Evolutionary conservation across 2,329 filamentous ascomycete genomes (phyloP).

Genomic region (Apiospora hydei): DNA sequence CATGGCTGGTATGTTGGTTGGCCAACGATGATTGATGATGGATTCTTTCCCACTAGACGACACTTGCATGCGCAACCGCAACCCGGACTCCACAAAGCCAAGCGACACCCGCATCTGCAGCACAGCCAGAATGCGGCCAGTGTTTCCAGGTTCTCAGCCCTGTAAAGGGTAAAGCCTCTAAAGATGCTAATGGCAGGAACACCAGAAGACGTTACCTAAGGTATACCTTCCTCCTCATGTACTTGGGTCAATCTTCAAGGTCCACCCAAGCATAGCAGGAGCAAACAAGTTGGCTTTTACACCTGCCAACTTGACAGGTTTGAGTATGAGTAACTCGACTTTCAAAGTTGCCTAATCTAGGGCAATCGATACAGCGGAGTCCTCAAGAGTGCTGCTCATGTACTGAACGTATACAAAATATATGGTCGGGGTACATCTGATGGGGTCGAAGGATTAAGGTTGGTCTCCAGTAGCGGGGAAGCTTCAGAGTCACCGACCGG

Average conservation of each 20-base stretch:
- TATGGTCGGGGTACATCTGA: not conserved
- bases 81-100: slow-evolving; percentile 7
- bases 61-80: not conserved
- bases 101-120: not conserved
- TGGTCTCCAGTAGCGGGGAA: not conserved
- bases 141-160: not conserved
- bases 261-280: not conserved
- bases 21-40: not conserved
- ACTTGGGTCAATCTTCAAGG: not conserved
- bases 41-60: not conserved
- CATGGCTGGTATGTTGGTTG: not conserved
- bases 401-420: not conserved
- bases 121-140: not conserved
- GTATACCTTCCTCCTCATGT: not conserved
- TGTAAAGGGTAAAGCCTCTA: slow-evolving; percentile 1
- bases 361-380: not conserved
- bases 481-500: slow-evolving; percentile 1
- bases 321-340: not conserved
- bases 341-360: not conserved
- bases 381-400: not conserved
- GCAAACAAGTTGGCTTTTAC: not conserved
- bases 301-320: not conserved
- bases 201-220: not conserved
- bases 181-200: not conserved
- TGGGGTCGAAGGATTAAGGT: not conserved